Evolutionary conservation across 140 eudicot genomes (phyloP), one percentile per base, ranked within the genome.

Genomic region (Cichorium intybus): DNA sequence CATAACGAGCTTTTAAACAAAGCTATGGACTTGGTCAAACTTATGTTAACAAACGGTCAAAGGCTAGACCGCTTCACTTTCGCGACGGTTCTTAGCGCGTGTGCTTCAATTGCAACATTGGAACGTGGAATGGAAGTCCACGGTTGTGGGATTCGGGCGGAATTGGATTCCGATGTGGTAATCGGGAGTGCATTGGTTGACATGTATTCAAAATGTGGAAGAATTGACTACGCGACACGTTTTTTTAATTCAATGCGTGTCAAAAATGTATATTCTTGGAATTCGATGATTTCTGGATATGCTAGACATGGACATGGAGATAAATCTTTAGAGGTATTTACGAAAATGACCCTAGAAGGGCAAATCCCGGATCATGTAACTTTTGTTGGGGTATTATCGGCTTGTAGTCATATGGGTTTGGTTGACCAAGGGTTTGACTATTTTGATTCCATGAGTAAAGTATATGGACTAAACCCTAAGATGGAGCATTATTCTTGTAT

Each of bases 41-140:
- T 69, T 70, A 79, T 92, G 87, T 28, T 88, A 75, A 83, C 78
- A 10, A 83, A 80, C 23, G 98, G 98, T 53, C 81, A 78, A 46
- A 72, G 80, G 66, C 72, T 92, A 53, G 96, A 92, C 67, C 68
- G 80, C 56, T 92, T 85, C 89, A 88, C 95, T 17, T 79, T 88
- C 33, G 98, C 98, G 53, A 82, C 95, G 21, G 95, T 92, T 71
- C 87, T 92, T 26, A 92, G 98, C 52, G 98, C 95, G 9, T 92
- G 98, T 80, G 98, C 98, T 61, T 88, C 98, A 10, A 85, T 92
- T 66, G 98, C 98, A 48, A 92, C 98, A 17, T 62, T 92, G 72
- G 96, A 85, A 34, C 96, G 83, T 33, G 98, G 98, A 14, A 92
- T 92, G 98, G 96, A 92, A 79, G 89, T 85, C 67, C 98, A 92